A percentile compares a stretch with the other conserved stretches of the same genome.
These are phyloP conservation scores for Panaeolus cyanescens DNA, from an alignment of 768 basidiomycete species.

Conservation along the genomic window DNA sequence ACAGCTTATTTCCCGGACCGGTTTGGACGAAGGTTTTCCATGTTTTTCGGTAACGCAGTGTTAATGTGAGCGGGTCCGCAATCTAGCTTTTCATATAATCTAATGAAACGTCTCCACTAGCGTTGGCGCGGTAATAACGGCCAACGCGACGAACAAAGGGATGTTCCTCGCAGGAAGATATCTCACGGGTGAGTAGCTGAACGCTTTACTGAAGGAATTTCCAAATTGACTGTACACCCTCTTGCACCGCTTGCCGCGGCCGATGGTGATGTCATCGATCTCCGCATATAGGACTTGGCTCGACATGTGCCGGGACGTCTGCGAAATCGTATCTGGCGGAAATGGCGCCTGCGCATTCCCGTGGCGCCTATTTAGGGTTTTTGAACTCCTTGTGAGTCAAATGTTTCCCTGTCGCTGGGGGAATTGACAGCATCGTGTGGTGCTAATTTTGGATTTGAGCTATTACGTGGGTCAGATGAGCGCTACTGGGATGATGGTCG, in stretches of 20 bases:
- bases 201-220: background rate
- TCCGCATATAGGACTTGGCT: conserved; percentile 40
- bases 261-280: background rate
- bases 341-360: conserved; percentile 46
- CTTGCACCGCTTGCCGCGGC: background rate
- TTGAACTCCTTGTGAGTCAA: conserved; percentile 49
- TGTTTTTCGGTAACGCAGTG: conserved; percentile 49
- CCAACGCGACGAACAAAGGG: conserved; percentile 43
- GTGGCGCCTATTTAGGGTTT: conserved; percentile 53
- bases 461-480: conserved; percentile 57
- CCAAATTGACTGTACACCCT: background rate
- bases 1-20: conserved; percentile 47
- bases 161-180: conserved; percentile 52
- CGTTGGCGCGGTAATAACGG: conserved; percentile 49
- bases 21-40: conserved; percentile 50
- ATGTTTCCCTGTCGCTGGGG: background rate
- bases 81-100: conserved; percentile 3
- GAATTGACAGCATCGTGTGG: background rate
- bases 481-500: conserved; percentile 57
- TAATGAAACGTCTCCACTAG: conserved; percentile 23
- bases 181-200: conserved; percentile 43
- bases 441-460: conserved; percentile 21
- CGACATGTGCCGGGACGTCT: conserved; percentile 45
- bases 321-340: conserved; percentile 56
- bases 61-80: conserved; percentile 35